A percentile compares a stretch with the other conserved stretches of the same genome.
Evolutionary conservation across 1,139 yeast genomes (phyloP).

Genomic region (Ogataea hybrid): DNA sequence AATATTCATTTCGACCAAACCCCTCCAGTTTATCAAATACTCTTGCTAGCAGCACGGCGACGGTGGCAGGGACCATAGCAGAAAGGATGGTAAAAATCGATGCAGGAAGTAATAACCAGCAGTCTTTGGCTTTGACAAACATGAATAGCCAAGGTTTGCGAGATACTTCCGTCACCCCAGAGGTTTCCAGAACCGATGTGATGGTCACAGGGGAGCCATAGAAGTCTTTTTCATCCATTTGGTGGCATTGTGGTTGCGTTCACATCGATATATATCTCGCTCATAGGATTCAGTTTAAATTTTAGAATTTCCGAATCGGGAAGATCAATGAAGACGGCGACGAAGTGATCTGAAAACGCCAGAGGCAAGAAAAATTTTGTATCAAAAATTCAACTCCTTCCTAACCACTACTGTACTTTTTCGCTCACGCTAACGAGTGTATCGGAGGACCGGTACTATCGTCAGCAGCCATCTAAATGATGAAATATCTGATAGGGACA

Average conservation of each 20-base stretch:
- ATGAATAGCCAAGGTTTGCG: slow-evolving; percentile 6
- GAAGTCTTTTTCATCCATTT: slow-evolving; percentile 6
- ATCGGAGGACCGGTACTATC: neutral
- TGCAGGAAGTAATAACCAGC: slow-evolving; percentile 17
- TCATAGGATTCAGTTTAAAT: neutral
- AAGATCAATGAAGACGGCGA: slow-evolving; percentile 3
- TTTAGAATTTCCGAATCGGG: slow-evolving; percentile 5
- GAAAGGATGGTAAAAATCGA: slow-evolving; percentile 17
- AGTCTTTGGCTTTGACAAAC: slow-evolving; percentile 23
- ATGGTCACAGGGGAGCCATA: slow-evolving; percentile 3
- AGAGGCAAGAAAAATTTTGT: neutral
- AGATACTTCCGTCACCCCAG: neutral
- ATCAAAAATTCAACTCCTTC: neutral
- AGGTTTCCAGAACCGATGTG: neutral
- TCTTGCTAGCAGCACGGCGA: slow-evolving; percentile 65
- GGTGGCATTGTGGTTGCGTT: neutral
- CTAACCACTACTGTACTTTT: slow-evolving; percentile 4
- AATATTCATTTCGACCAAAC: slow-evolving; percentile 35
- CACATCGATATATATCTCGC: too few species aligned
- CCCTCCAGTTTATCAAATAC: slow-evolving; percentile 53
- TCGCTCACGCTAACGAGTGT: neutral
- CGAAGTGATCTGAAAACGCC: neutral
- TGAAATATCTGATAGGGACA: slow-evolving; percentile 36
- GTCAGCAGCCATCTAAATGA: slow-evolving; percentile 21
- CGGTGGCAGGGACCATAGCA: slow-evolving; percentile 51